Base-by-base conservation (phyloP, 768 basidiomycete genomes). In the Clitopilus hobsonii region DNA sequence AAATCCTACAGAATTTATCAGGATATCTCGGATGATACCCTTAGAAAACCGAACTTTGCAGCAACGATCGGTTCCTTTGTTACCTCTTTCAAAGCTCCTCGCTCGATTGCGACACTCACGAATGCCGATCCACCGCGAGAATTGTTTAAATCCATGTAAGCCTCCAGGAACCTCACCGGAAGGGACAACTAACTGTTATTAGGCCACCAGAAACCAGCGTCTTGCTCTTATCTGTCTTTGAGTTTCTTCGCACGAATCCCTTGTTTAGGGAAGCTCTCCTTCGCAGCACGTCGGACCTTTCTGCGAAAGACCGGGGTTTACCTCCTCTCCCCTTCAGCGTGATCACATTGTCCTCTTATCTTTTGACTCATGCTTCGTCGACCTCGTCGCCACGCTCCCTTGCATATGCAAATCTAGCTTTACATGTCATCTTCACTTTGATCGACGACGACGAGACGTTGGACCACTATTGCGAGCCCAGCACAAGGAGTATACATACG, bases 311-410 rank as follows among this genome's bases (percentile, higher is more conserved):
- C 49, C 27, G 29, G 49, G n/a, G 10, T 13, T 14, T 27, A 41
- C 60, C 75, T 0, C 75, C 78, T 5, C 66, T 79, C 8, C 67
- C 76, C 1, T 71, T 77, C 58, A 79, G 78, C 10, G 63, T 85
- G 10, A 61, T 88, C 47, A 78, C 82, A 3, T 63, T 88, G 52
- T 79, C 83, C 1, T 87, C 86, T 0, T 88, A 88, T 68, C 61
- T 88, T 49, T 67, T 87, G 52, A 79, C 84, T 1, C 87, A 89
- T 63, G 86, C 86, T 11, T 80, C 84, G 10, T 85, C 87, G 4
- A 70, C 78, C 0, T 74, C 77, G 1, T 82, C 84, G 13, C 69
- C 80, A 5, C 79, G 86, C 20, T 79, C 84, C 16, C 72, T 81
- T 38, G 79, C 80, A 2, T 89, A 89, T 65, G 85, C 84, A 1